A percentile compares a stretch with the other conserved stretches of the same genome.
Evolutionary conservation across 495 filamentous ascomycete species (phyloP).

Genomic region (Annulohypoxylon nitens): DNA sequence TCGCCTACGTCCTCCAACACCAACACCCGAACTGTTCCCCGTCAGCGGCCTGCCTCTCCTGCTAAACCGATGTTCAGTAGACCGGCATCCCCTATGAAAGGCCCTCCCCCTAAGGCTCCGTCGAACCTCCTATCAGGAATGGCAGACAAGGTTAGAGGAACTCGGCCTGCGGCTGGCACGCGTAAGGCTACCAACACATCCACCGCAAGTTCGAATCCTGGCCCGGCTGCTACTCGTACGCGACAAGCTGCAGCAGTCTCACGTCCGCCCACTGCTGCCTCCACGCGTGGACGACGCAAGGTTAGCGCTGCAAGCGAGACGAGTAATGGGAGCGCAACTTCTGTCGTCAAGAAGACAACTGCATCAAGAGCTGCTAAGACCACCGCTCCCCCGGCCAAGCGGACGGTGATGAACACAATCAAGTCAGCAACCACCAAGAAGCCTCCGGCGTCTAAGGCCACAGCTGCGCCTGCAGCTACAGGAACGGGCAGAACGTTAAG

Average conservation of each 20-base stretch:
- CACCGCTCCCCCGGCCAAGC: slow-evolving; percentile 52
- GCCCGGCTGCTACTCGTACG: slow-evolving; percentile 51
- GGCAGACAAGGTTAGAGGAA: slow-evolving; percentile 66
- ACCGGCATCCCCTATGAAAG: slow-evolving; percentile 61
- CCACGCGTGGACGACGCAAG: slow-evolving; percentile 59
- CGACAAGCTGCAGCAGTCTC: slow-evolving; percentile 52
- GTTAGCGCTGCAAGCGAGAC: slow-evolving; percentile 62
- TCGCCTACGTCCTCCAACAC: slow-evolving; percentile 87
- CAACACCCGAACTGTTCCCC: slow-evolving; percentile 76
- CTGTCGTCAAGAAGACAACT: slow-evolving; percentile 58
- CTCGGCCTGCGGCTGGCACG: slow-evolving; percentile 60
- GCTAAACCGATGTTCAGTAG: slow-evolving; percentile 55
- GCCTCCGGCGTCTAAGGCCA: slow-evolving; percentile 52
- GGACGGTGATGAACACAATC: slow-evolving; percentile 58
- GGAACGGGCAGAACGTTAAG: slow-evolving; percentile 63
- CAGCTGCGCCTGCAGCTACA: slow-evolving; percentile 47
- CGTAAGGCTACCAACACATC: slow-evolving; percentile 64
- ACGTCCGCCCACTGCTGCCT: slow-evolving; percentile 50
- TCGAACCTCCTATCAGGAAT: slow-evolving; percentile 68
- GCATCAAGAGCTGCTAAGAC: slow-evolving; percentile 56
- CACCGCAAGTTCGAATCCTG: slow-evolving; percentile 51
- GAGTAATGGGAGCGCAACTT: slow-evolving; percentile 62
- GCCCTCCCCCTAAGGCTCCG: slow-evolving; percentile 51
- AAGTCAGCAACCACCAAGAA: slow-evolving; percentile 59
- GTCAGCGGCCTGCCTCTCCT: slow-evolving; percentile 54